phyloP scores from a whole-genome alignment of 2,329 filamentous ascomycete genomes.

The Nemania bipapillata region DNA sequence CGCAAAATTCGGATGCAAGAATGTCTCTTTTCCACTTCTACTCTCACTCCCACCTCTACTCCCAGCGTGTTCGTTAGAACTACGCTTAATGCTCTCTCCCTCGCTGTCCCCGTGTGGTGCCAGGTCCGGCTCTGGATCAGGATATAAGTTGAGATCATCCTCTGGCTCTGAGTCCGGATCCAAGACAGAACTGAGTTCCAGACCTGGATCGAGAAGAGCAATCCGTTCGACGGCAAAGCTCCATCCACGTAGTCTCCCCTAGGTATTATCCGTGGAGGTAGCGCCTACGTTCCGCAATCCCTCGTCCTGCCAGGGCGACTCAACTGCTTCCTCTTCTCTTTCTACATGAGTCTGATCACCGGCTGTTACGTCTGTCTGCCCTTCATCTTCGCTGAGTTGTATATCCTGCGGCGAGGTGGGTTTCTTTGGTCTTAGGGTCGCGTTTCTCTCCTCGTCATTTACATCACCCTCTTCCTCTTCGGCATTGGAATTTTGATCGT shows the following conservation, averaged over 20 bases:
- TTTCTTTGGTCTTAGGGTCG: slow-evolving; percentile 13
- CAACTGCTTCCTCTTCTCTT: neutral
- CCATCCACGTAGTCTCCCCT: slow-evolving; percentile 32
- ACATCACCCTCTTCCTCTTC: slow-evolving; percentile 6
- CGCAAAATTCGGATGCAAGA: slow-evolving; percentile 1
- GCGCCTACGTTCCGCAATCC: neutral
- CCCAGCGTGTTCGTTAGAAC: neutral
- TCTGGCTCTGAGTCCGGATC: neutral
- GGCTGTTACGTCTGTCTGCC: slow-evolving; percentile 19
- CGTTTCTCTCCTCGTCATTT: slow-evolving; percentile 17
- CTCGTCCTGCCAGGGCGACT: slow-evolving; percentile 36
- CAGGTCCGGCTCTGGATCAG: neutral
- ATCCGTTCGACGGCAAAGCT: slow-evolving; percentile 12
- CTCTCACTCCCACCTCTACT: neutral
- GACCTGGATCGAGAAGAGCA: neutral
- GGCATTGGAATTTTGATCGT: neutral
- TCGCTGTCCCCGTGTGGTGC: neutral
- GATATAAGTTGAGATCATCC: neutral
- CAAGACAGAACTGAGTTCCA: neutral
- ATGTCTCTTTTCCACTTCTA: neutral
- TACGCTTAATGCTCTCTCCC: neutral
- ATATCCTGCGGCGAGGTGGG: slow-evolving; percentile 34
- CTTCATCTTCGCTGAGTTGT: slow-evolving; percentile 31
- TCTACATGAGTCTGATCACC: neutral
- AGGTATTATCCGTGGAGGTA: slow-evolving; percentile 24